phyloP scores from a whole-genome alignment of 2,329 filamentous ascomycete genomes.

The Hymenoscyphus albidus region DNA sequence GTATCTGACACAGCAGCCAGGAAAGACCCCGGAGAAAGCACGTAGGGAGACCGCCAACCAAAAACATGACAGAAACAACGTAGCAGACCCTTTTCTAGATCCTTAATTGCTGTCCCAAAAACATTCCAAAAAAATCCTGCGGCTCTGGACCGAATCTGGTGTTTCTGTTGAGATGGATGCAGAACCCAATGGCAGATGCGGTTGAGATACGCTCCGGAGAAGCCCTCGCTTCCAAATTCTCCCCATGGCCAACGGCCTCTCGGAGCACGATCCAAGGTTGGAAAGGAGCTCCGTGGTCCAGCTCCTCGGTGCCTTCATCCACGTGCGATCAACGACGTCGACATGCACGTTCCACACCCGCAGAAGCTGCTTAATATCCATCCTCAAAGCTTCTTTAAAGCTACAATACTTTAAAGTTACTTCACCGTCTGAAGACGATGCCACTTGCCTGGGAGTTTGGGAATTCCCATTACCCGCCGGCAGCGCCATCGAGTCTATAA shows the following conservation, averaged over 20 bases:
- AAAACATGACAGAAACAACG: neutral
- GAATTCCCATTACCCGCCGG: neutral
- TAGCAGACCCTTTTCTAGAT: neutral
- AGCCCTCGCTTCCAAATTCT: slow-evolving; percentile 3
- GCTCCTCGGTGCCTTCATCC: slow-evolving; percentile 3
- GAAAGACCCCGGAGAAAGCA: neutral
- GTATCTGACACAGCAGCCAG: slow-evolving; percentile 4
- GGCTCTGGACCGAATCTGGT: no score
- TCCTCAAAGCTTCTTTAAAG: neutral
- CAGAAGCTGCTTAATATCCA: neutral
- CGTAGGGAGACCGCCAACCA: neutral
- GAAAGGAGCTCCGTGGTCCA: neutral
- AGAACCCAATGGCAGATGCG: neutral
- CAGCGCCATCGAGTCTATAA: neutral
- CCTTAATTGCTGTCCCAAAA: neutral
- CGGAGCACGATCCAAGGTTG: neutral
- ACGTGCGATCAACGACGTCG: slow-evolving; percentile 2
- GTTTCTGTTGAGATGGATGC: neutral
- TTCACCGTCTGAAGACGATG: neutral
- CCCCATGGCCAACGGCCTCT: slow-evolving; percentile 1
- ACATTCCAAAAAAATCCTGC: neutral
- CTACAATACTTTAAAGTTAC: neutral
- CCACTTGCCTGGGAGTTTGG: neutral
- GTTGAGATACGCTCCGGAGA: neutral
- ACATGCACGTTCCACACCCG: slow-evolving; percentile 1